A percentile compares a stretch with the other conserved stretches of the same genome.
Evolutionary conservation across 768 basidiomycete genomes (phyloP).

Genomic region (Rhizopogon vesiculosus): DNA sequence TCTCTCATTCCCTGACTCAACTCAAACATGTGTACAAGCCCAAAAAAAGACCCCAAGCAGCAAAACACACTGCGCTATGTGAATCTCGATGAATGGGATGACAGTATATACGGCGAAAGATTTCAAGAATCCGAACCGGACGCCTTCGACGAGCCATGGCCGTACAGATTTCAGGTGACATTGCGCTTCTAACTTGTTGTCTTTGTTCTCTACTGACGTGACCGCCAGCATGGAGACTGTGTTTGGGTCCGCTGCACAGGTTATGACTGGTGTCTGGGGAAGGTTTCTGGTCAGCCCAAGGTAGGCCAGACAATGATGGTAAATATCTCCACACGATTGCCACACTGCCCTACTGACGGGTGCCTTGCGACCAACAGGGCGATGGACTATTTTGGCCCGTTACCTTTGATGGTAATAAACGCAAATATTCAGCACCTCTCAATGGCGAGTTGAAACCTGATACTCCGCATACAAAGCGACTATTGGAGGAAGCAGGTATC

Average conservation of each 20-base stretch:
- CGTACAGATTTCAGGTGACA: constrained; percentile 44
- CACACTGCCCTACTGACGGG: not conserved
- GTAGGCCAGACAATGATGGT: constrained; percentile 45
- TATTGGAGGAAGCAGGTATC: constrained; percentile 43
- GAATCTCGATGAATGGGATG: constrained; percentile 22
- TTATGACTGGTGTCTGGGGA: constrained; percentile 50
- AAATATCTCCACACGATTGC: constrained; percentile 9
- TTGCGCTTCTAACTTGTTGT: not conserved
- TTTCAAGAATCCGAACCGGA: constrained; percentile 27
- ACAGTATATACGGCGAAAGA: constrained; percentile 14
- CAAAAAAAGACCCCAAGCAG: not conserved
- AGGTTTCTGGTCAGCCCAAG: constrained; percentile 39
- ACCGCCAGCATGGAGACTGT: constrained; percentile 35
- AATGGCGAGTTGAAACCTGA: constrained; percentile 69
- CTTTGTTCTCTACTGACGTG: constrained; percentile 1
- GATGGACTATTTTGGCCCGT: constrained; percentile 53
- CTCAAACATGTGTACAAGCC: not conserved
- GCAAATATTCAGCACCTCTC: constrained; percentile 59
- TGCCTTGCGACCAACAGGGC: constrained; percentile 27
- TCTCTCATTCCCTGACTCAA: not conserved
- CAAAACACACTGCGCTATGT: constrained; percentile 12
- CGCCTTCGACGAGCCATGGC: constrained; percentile 46
- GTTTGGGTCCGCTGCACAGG: constrained; percentile 51
- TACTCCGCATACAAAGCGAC: constrained; percentile 34
- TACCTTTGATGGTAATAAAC: constrained; percentile 34